Percentiles rank a stretch among this genome's conserved stretches.
phyloP scores from a whole-genome alignment of 768 basidiomycete genomes.

The Boletus vinaceobasis region DNA sequence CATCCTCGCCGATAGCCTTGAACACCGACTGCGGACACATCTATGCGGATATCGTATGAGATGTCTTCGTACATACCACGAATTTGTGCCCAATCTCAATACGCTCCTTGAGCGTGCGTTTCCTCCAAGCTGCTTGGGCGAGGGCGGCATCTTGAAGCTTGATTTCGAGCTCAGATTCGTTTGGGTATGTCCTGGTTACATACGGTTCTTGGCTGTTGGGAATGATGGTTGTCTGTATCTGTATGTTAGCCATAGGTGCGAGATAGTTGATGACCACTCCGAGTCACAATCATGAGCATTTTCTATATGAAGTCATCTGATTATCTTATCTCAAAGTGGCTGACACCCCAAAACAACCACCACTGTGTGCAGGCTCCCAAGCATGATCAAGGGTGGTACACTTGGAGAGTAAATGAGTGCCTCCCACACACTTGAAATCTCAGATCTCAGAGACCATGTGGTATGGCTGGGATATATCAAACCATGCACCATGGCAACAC shows the following conservation, averaged over 20 bases:
- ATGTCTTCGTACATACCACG: constrained; percentile 44
- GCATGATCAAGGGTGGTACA: too few relatives aligned
- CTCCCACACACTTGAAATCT: too few relatives aligned
- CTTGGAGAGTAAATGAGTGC: too few relatives aligned
- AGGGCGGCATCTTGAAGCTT: constrained; percentile 51
- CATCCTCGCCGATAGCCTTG: constrained; percentile 36
- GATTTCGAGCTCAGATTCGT: constrained; percentile 55
- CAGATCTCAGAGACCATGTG: too few relatives aligned
- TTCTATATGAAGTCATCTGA: not conserved
- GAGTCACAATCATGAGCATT: not conserved
- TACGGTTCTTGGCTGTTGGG: constrained; percentile 72
- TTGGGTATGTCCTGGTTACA: constrained; percentile 59
- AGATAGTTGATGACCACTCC: not conserved
- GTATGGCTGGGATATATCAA: too few relatives aligned
- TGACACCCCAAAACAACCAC: too few relatives aligned
- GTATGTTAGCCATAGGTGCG: constrained; percentile 18
- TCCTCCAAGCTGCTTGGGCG: constrained; percentile 76
- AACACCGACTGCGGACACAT: constrained; percentile 43
- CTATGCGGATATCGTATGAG: not conserved
- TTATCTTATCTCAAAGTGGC: constrained; percentile 6
- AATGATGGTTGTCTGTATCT: constrained; percentile 73
- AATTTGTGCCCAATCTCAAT: constrained; percentile 71
- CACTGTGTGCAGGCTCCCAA: too few relatives aligned
- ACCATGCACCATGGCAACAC: too few relatives aligned
- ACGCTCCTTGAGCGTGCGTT: constrained; percentile 55